These are phyloP conservation scores for Cordyceps farinosa DNA, from an alignment of 2,329 filamentous ascomycete genomes.

Conservation along the genomic window DNA sequence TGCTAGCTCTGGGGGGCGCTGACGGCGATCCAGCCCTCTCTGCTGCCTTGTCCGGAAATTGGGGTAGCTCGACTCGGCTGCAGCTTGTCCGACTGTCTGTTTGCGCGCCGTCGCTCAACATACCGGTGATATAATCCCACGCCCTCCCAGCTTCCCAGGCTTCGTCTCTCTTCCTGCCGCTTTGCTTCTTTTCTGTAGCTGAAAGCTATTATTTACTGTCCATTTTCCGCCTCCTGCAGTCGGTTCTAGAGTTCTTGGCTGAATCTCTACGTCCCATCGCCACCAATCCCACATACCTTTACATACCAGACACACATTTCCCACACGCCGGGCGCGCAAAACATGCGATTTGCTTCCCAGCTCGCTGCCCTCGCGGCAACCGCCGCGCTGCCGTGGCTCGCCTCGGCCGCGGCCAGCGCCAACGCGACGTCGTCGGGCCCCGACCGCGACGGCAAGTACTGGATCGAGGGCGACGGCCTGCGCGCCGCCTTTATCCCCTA, in stretches of 20 bases:
- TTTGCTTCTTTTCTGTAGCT: background rate
- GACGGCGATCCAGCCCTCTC: conserved; percentile 10
- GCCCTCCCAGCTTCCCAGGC: conserved; percentile 3
- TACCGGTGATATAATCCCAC: background rate
- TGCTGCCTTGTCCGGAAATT: background rate
- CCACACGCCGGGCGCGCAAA: background rate
- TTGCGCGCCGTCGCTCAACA: background rate
- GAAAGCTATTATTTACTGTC: background rate
- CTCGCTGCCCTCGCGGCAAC: conserved; percentile 21
- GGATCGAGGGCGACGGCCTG: conserved; percentile 64
- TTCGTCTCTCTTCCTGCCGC: background rate
- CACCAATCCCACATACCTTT: background rate
- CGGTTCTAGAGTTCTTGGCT: conserved; percentile 4
- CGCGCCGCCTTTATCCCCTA: conserved; percentile 69
- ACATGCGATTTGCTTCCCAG: conserved; percentile 24
- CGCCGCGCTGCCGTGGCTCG: conserved; percentile 20
- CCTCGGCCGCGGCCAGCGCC: conserved; percentile 14
- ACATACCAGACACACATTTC: background rate
- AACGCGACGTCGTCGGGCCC: conserved; percentile 32
- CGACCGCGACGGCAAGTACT: conserved; percentile 65
- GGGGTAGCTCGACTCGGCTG: conserved; percentile 7
- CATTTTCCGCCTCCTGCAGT: background rate
- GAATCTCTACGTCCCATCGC: background rate
- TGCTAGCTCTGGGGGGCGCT: background rate
- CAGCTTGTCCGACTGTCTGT: background rate